phyloP scores from a whole-genome alignment of 768 basidiomycete species.

The Xerocomellus chrysenteron region DNA sequence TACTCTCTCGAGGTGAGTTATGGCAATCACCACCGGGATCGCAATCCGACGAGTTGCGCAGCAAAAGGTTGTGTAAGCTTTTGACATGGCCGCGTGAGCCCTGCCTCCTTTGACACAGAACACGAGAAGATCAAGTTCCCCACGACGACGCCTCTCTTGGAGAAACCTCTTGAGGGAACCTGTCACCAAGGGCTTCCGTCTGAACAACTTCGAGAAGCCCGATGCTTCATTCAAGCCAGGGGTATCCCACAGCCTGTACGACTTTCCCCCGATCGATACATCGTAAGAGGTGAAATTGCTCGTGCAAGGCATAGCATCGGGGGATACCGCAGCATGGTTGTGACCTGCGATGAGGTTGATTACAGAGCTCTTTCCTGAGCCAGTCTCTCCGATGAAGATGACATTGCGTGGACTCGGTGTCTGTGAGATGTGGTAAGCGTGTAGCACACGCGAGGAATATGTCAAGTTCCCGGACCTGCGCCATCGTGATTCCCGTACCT shows the following conservation, averaged over 20 bases:
- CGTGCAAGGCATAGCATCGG: slow-evolving; percentile 34
- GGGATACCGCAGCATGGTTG: slow-evolving; percentile 26
- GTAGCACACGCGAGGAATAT: neutral
- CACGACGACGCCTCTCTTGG: slow-evolving; percentile 19
- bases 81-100: slow-evolving; percentile 9
- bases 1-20: slow-evolving; percentile 39
- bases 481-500: neutral
- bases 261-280: slow-evolving; percentile 14
- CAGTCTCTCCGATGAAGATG: slow-evolving; percentile 37
- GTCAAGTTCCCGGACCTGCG: slow-evolving; percentile 8
- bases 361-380: slow-evolving; percentile 41
- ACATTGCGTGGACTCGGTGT: slow-evolving; percentile 24
- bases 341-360: slow-evolving; percentile 39
- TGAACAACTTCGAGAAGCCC: slow-evolving; percentile 6
- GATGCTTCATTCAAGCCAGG: slow-evolving; percentile 26
- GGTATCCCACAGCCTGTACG: slow-evolving; percentile 33
- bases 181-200: neutral
- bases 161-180: slow-evolving; percentile 32
- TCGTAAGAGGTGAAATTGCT: slow-evolving; percentile 22
- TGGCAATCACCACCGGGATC: slow-evolving; percentile 37
- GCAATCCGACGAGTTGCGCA: slow-evolving; percentile 31
- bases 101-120: slow-evolving; percentile 22
- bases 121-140: slow-evolving; percentile 25
- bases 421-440: slow-evolving; percentile 8
- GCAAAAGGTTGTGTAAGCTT: slow-evolving; percentile 27